Evolutionary conservation across 495 filamentous ascomycete genomes (phyloP), one percentile per base, ranked within the genome.

Genomic region (Platismatia glauca): DNA sequence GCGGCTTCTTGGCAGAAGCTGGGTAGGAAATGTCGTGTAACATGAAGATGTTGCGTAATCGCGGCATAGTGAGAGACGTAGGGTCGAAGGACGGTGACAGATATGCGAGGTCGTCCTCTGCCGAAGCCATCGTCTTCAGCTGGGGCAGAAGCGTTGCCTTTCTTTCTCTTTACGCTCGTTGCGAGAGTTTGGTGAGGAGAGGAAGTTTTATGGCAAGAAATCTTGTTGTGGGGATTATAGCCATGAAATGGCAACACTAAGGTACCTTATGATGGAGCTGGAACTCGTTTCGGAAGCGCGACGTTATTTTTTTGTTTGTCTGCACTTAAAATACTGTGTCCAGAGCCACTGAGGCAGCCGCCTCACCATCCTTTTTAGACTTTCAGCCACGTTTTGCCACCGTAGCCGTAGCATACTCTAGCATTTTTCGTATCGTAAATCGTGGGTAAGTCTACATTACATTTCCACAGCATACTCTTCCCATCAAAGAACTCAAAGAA

Each of bases 41-140:
- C 66, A 97, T 86, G 37, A 98, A 85, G 64, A 97, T 93, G 27
- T 87, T 89, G 53, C 94, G 89, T 60, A 98, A 81, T 41, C 86
- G 85, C 46, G 93, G 89, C 34, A 96, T 84, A 7, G 90, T 97
- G 60, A 97, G 80, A 58, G 83, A 84, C 64, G 78, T 77, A 33
- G 95, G 87, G 70, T 97, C 91, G 73, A 96, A 97, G 66, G 82
- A 88, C 24, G 87, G 76, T 61, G 89, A 82, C 41, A 97, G 82
- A 71, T 97, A 98, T 60, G 92, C 87, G 57, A 86, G 72, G 62
- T 81, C 84, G 67, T 62, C 61, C 20, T 62, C 53, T 33, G 53
- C 12, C 37, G 60, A 57, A 62, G 60, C 60, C 60, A 62, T 62
- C 6, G 22, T 62, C 20, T 27, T 31, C 16, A 27, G 1, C 11